Evolutionary conservation across 805 yeast genomes (phyloP), one percentile per base, ranked within the genome.

Genomic region (Candida andamanensis): DNA sequence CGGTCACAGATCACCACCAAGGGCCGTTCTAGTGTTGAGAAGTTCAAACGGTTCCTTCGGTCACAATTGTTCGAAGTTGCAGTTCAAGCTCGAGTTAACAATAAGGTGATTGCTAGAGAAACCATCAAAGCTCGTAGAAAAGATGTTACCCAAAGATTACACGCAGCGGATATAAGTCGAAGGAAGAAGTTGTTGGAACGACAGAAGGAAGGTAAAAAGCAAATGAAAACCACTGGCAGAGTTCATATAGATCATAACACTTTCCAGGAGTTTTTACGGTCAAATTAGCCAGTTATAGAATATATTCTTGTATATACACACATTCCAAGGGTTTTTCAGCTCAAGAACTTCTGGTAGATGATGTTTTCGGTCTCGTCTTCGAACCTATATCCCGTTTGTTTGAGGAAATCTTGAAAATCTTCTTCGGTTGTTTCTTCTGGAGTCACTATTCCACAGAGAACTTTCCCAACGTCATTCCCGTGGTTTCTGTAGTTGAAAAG

Each of bases 401-500:
- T 64, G 55, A 92, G 67, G 55, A 86, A 85, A 15, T 63, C 60
- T 44, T 79, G 76, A 53, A 90, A 80, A 14, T 76, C 79, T 17
- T 58, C 72, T 32, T 73, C 71, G 32, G 78, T 83, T 18, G 76
- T 69, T 10, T 54, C 59, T 24, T 75, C 73, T 3, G 97, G 96
- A 16, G 89, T 86, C 30, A 79, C 78, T 36, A 94, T 72, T 24
- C 95, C 99, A 26, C 95, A 90, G 39, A 92, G 68, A 1, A 92
- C 85, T 57, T 86, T 86, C 28, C 95, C 97, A 28, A 92, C 73
- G 53, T 92, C 99, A 31, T 90, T 80, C 24, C 99, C 99, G 47
- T 87, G 95, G 63, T 92, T 87, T 69, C 99, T 78, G 61, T 92
- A 92, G 58, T 92, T 96, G 79, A 92, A 92, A 48, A 92, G 62